A percentile compares a stretch with the other conserved stretches of the same genome.
Conservation (phyloP, 2,329 filamentous ascomycete species). For the Thielaviopsis euricoi region DNA sequence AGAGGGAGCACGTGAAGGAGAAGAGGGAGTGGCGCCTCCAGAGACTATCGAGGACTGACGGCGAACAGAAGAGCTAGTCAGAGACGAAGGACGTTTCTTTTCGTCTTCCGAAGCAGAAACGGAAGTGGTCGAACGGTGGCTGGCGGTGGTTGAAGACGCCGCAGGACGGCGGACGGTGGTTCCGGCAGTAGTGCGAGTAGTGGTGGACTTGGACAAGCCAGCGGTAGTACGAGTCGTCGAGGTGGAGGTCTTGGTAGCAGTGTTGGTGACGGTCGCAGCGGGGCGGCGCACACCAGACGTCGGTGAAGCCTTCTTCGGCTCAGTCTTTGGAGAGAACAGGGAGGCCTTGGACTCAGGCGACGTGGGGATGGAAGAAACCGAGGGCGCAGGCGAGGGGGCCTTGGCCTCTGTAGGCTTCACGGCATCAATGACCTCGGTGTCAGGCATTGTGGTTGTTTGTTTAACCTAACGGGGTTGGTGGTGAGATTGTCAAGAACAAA, state of each 20-base stretch:
- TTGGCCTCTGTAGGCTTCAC: constrained; percentile 27
- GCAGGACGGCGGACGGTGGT: constrained; percentile 20
- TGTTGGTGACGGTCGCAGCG: constrained; percentile 15
- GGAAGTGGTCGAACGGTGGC: constrained; percentile 30
- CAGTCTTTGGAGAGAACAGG: constrained; percentile 17
- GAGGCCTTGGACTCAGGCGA: constrained; percentile 20
- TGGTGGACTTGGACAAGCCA: constrained; percentile 14
- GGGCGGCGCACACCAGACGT: constrained; percentile 19
- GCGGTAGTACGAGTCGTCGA: constrained; percentile 18
- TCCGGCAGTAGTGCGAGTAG: constrained; percentile 25
- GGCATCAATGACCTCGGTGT: constrained; percentile 29
- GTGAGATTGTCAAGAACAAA: constrained; percentile 13
- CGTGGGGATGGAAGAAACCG: constrained; percentile 17
- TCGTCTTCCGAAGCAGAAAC: constrained; percentile 35
- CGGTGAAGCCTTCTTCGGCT: constrained; percentile 22
- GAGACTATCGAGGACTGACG: constrained; percentile 20
- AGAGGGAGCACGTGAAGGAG: constrained; percentile 20
- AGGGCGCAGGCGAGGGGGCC: constrained; percentile 18
- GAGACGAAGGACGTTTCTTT: constrained; percentile 20
- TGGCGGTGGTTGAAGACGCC: constrained; percentile 22
- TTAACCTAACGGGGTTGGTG: constrained; percentile 8
- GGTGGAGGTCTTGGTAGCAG: constrained; percentile 16
- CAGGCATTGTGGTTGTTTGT: constrained; percentile 24
- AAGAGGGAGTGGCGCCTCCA: constrained; percentile 16
- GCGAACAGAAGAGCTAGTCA: constrained; percentile 18